Conservation (phyloP, 768 basidiomycete species). For the Strobilomyces echinocephalus region DNA sequence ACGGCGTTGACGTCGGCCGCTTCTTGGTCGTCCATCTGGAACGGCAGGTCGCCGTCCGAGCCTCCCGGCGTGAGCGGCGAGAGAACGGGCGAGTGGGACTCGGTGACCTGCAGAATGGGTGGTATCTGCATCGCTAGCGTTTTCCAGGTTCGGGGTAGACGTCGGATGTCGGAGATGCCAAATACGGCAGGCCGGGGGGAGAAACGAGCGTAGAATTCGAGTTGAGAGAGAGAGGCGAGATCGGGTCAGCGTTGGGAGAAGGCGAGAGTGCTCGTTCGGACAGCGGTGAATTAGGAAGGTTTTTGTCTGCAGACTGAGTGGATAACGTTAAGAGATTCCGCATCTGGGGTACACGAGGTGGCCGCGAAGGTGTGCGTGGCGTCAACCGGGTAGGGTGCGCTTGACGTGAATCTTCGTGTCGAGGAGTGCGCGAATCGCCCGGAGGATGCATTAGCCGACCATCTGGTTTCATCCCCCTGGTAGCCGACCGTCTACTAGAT, state of each 20-base stretch:
- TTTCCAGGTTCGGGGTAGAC: slow-evolving; percentile 3
- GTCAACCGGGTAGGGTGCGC: neutral
- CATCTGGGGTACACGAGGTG: neutral
- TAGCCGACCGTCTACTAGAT: slow-evolving; percentile 30
- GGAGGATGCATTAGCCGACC: neutral
- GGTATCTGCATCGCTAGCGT: neutral
- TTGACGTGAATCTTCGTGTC: neutral
- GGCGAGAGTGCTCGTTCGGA: slow-evolving; percentile 14
- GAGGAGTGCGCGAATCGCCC: neutral
- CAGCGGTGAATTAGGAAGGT: slow-evolving; percentile 17
- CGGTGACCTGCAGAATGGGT: neutral
- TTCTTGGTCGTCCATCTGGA: slow-evolving; percentile 56
- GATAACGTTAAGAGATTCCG: slow-evolving; percentile 3
- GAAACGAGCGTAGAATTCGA: slow-evolving; percentile 5
- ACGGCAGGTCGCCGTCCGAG: slow-evolving; percentile 11
- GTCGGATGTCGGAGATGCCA: neutral
- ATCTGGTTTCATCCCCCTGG: slow-evolving; percentile 12
- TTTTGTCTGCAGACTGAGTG: slow-evolving; percentile 19
- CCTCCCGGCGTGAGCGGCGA: neutral
- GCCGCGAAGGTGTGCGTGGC: neutral
- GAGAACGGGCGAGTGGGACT: neutral
- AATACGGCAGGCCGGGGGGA: slow-evolving; percentile 1
- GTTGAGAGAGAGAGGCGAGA: slow-evolving; percentile 8
- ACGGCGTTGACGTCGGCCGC: slow-evolving; percentile 53
- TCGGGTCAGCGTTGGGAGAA: slow-evolving; percentile 11